These are phyloP conservation scores for Phytophthora foliorum DNA, from an alignment of 352 stramenopile genomes.

Conservation along the genomic window DNA sequence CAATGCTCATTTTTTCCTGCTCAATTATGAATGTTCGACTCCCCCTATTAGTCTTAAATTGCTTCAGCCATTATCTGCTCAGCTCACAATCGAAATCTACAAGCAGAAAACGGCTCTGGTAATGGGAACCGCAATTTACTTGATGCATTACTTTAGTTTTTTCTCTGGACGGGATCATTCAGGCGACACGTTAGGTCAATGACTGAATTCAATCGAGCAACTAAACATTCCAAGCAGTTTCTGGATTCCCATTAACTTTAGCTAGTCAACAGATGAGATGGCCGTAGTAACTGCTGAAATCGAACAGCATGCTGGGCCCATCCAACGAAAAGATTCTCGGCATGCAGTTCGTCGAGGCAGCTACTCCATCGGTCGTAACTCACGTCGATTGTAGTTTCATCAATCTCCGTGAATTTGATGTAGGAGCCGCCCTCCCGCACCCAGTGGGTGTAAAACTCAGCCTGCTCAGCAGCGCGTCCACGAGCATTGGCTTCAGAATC, in stretches of 20 bases:
- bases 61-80: no score
- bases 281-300: neutral
- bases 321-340: constrained; percentile 51
- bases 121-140: no score
- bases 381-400: constrained; percentile 16
- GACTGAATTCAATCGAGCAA: no score
- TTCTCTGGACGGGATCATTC: no score
- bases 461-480: constrained; percentile 14
- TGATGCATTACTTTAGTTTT: no score
- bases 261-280: neutral
- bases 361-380: neutral
- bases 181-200: no score
- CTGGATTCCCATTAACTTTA: neutral
- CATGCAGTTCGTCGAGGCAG: constrained; percentile 44
- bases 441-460: constrained; percentile 25
- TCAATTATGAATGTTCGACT: no score
- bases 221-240: no score
- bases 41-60: no score
- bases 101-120: no score
- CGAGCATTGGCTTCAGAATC: constrained; percentile 27
- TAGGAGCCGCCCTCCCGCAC: constrained; percentile 21
- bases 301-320: constrained; percentile 37
- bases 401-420: constrained; percentile 17
- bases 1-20: no score
- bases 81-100: no score